Conservation (phyloP, 305 asterid genomes). For the Vinca major region DNA sequence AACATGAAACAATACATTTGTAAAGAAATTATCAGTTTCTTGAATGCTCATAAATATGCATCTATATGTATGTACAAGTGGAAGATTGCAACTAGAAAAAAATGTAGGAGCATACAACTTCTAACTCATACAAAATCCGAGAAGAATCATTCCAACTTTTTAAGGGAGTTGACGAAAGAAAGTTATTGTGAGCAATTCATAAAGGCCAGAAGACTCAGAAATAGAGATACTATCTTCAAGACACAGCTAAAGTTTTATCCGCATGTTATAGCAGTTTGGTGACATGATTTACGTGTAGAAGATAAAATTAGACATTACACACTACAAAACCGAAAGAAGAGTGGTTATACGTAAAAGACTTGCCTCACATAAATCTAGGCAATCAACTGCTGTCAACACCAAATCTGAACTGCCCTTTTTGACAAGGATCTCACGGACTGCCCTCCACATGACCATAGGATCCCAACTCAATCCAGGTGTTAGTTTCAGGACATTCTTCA, state of each 20-base stretch:
- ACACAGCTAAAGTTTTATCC: neutral
- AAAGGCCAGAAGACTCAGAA: neutral
- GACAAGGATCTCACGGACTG: slow-evolving; percentile 28
- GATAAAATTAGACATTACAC: neutral
- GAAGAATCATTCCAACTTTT: neutral
- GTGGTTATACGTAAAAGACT: slow-evolving; percentile 1
- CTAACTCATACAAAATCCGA: neutral
- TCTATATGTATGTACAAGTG: neutral
- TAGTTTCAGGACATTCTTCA: slow-evolving; percentile 31
- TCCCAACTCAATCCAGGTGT: slow-evolving; percentile 58
- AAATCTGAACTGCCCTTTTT: slow-evolving; percentile 37
- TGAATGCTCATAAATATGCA: neutral
- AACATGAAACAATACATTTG: neutral
- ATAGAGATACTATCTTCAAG: neutral
- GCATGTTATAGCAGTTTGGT: neutral
- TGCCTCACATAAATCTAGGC: slow-evolving; percentile 57
- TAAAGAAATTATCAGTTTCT: neutral
- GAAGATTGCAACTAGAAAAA: neutral
- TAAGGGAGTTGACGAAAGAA: neutral
- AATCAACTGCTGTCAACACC: slow-evolving; percentile 47
- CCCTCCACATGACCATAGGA: slow-evolving; percentile 67
- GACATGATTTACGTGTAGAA: neutral
- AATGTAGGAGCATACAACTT: neutral
- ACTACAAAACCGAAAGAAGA: neutral
- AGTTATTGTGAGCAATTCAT: no score